Percentiles rank a stretch among this genome's conserved stretches.
phyloP scores from a whole-genome alignment of 331 rosid genomes.

The Rhamnella rubrinervis region DNA sequence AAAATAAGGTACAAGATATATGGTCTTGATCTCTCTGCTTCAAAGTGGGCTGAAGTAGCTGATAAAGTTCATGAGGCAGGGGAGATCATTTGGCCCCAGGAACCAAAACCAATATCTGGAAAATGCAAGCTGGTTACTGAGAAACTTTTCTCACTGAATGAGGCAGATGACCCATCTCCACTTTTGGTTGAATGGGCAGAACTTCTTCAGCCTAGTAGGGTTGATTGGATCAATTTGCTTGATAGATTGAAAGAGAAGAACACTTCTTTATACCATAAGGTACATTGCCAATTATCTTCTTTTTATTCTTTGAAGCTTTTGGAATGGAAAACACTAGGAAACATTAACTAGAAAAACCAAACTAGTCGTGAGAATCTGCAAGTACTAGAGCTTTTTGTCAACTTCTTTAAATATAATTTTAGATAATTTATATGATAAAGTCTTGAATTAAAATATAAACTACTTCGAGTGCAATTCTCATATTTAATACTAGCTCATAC shows the following conservation, averaged over 20 bases:
- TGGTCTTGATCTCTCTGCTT: constrained; percentile 82
- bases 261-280: constrained; percentile 57
- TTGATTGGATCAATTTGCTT: constrained; percentile 74
- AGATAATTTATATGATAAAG: too few species aligned
- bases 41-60: constrained; percentile 77
- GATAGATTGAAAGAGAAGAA: constrained; percentile 60
- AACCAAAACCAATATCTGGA: constrained; percentile 64
- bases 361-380: too few species aligned
- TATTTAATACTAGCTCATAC: too few species aligned
- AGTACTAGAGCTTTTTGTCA: too few species aligned
- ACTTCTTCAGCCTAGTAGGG: constrained; percentile 70
- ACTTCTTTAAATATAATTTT: too few species aligned
- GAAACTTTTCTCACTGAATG: constrained; percentile 47
- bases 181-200: constrained; percentile 75
- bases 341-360: too few species aligned
- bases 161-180: constrained; percentile 47
- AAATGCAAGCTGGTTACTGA: constrained; percentile 61
- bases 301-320: neutral
- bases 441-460: too few species aligned
- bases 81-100: constrained; percentile 62
- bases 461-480: too few species aligned
- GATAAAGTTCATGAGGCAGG: constrained; percentile 69
- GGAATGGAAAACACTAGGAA: too few species aligned
- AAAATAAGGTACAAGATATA: constrained; percentile 70
- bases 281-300: constrained; percentile 19